Evolutionary conservation across 441 rosid genomes (phyloP), one percentile per base, ranked within the genome.

Genomic region (Isatis lusitanica): DNA sequence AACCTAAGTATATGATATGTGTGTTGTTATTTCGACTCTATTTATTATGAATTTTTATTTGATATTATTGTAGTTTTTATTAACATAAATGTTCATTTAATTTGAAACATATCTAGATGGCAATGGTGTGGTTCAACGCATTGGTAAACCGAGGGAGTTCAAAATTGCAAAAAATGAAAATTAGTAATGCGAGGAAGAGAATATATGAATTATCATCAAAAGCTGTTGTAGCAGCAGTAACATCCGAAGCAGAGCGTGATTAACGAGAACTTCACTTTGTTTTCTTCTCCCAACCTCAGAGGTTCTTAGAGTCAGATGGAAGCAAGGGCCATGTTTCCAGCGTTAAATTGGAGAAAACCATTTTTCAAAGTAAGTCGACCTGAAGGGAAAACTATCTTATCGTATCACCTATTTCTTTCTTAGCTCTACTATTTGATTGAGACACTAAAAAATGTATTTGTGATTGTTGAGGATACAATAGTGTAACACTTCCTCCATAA

Each of bases 261-360:
- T 90, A 84, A 75, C 85, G 82, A 39, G 93, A 94, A 80, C 93
- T 94, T 66, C 93, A 90, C 71, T 92, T 92, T 83, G 83, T 88
- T 82, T 94, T 94, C 88, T 92, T 88, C 80, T 80, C 70, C 71
- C 89, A 86, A 70, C 97, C 98, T 78, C 84, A 83, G 55, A 79
- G 68, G 66, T 90, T 94, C 81, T 70, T 89, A 15, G 91, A 85
- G 69, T 88, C 95, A 63, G 73, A 74, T 65, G 88, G 83, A 38
- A 80, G 75, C 50, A 78, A 33, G 62, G 92, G 91, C 21, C 85
- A 81, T 80, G 93, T 94, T 71, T 78, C 91, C 18, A 89, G 89
- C 73, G 88, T 85, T 65, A 84, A 79, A 62, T 82, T 91, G 64
- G 97, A 94, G 83, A 91, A 87, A 87, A 92, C 97, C 39, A 67